phyloP scores from a whole-genome alignment of 257 asterid genomes.

The Ilex asprella region DNA sequence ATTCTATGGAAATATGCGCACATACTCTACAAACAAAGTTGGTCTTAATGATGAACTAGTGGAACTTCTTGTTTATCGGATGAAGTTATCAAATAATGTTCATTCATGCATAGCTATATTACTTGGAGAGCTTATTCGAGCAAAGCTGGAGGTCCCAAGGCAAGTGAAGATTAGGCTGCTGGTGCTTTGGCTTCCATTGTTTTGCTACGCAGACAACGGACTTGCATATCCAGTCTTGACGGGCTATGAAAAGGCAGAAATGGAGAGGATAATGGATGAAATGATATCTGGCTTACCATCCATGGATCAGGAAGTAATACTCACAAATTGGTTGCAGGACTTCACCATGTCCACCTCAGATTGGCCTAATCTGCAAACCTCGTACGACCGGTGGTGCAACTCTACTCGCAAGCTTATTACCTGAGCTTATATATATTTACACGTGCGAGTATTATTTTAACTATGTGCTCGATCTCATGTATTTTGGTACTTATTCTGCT shows the following conservation, averaged over 20 bases:
- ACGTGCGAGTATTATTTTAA: no score
- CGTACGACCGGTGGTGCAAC: conserved; percentile 24
- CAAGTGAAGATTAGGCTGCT: conserved; percentile 21
- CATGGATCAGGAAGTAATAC: conserved; percentile 22
- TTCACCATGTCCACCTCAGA: conserved; percentile 19
- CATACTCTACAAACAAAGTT: no score
- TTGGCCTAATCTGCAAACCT: conserved; percentile 29
- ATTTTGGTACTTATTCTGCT: no score
- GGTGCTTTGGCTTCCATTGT: conserved; percentile 22
- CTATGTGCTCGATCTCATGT: not conserved
- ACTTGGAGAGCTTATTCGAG: conserved; percentile 17
- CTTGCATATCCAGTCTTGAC: conserved; percentile 18
- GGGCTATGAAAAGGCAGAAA: conserved; percentile 23
- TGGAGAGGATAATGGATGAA: conserved; percentile 22
- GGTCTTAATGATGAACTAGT: not conserved
- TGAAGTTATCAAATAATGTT: no score
- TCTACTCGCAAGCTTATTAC: conserved; percentile 18
- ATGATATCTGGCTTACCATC: conserved; percentile 16
- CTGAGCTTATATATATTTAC: not conserved
- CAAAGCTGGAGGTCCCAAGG: conserved; percentile 5
- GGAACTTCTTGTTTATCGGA: not conserved
- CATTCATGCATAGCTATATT: conserved; percentile 7
- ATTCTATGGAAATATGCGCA: no score
- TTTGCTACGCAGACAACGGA: conserved; percentile 29
- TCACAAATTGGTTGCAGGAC: conserved; percentile 25